phyloP scores from a whole-genome alignment of 768 basidiomycete genomes.

The Leccinum rimulosum region DNA sequence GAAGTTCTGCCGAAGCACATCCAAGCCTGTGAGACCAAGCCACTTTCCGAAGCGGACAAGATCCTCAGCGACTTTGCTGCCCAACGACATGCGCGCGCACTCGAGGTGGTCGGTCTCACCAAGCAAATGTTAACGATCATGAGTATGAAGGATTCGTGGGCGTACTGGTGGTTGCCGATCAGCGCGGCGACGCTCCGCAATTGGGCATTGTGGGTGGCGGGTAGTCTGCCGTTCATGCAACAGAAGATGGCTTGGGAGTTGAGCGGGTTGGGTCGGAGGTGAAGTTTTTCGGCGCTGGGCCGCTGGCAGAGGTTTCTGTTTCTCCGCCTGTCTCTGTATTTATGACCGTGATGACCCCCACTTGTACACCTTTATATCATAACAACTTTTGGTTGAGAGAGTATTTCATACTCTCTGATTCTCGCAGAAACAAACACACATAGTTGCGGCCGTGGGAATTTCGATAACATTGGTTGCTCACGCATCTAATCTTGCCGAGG shows the following conservation, averaged over 20 bases:
- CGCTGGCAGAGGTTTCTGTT: neutral
- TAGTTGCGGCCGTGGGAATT: neutral
- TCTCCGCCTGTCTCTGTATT: neutral
- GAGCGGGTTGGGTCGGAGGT: slow-evolving; percentile 28
- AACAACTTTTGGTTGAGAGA: too few species aligned
- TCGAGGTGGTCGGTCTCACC: neutral
- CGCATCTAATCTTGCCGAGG: neutral
- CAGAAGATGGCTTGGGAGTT: slow-evolving; percentile 23
- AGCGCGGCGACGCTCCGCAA: slow-evolving; percentile 9
- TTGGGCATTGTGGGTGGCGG: neutral
- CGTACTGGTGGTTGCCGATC: slow-evolving; percentile 29
- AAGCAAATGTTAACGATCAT: slow-evolving; percentile 22
- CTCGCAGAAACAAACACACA: too few species aligned
- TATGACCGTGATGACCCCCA: neutral
- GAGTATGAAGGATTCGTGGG: slow-evolving; percentile 14
- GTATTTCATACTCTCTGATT: too few species aligned
- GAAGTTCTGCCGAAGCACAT: neutral
- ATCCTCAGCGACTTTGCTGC: neutral
- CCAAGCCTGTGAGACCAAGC: neutral
- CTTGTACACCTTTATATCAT: too few species aligned
- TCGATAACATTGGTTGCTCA: neutral
- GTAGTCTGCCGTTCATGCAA: slow-evolving; percentile 20
- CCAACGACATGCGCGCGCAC: neutral
- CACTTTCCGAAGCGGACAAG: neutral
- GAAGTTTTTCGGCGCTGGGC: neutral